Base-by-base conservation (phyloP, 148 eudicot species). In the Heliamphora exappendiculata region DNA sequence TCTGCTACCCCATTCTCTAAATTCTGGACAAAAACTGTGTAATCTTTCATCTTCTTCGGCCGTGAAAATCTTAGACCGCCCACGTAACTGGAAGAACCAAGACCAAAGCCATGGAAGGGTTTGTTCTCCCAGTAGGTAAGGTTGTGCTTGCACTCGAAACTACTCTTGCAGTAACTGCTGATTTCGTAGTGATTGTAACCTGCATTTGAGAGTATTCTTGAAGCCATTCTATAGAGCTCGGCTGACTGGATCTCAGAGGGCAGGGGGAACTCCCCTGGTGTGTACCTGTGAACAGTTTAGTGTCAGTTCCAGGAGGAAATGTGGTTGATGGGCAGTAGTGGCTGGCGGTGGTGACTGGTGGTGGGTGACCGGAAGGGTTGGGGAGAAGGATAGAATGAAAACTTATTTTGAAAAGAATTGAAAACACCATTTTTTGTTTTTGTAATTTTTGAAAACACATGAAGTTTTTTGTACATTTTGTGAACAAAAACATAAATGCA, bases 121-220 rank as follows among this genome's bases (percentile, higher is more conserved):
- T 34, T 84, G 85, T 84, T 89, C 76, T 89, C 81, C 97, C 98
- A 95, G 79, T 95, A 95, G 5, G 89, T 89, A 29, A 82, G 82
- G 55, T 95, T 95, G 88, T 95, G 98, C 80, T 87, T 90, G 85
- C 97, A 95, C 78, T 89, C 81, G 28, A 88, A 95, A 69, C 94
- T 91, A 62, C 64, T 78, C 81, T 88, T 92, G 86, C 90, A 82
- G 83, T 92, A 95, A 33, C 97, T 95, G 72, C 98, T 95, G 79
- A 95, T 89, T 78, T 95, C 98, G 36, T 95, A 95, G 71, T 95
- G 98, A 49, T 80, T 83, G 49, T 90, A 95, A 57, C 90, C 92
- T 2, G 94, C 94, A n/a, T 81, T 75, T 24, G 85, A 64, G 4
- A 95, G 93, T 80, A 83, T 77, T 78, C 76, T 87, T 37, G 98